phyloP scores from a whole-genome alignment of 2,329 filamentous ascomycete genomes.

The Dactylellina sp. region DNA sequence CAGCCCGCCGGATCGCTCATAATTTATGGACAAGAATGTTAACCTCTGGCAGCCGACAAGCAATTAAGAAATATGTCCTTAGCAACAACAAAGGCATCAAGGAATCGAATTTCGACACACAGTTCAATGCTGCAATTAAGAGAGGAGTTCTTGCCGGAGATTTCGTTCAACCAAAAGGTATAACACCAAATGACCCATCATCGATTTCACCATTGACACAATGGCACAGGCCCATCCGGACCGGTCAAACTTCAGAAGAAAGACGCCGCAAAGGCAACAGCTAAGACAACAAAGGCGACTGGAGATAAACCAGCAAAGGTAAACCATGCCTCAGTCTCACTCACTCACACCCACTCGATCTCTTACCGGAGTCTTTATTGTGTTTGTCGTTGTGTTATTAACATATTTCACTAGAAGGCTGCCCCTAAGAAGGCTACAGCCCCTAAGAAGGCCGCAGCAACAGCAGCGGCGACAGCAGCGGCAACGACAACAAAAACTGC shows the following conservation, averaged over 20 bases:
- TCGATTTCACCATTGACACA: background rate
- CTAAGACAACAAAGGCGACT: conserved; percentile 29
- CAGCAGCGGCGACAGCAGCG: conserved; percentile 8
- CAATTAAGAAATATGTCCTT: conserved; percentile 54
- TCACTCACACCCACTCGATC: too few relatives aligned
- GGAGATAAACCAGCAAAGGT: conserved; percentile 47
- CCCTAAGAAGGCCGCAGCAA: conserved; percentile 34
- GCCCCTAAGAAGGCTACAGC: conserved; percentile 21
- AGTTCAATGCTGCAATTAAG: conserved; percentile 51
- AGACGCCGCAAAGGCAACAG: conserved; percentile 34
- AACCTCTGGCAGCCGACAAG: conserved; percentile 32
- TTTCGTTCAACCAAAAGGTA: conserved; percentile 53
- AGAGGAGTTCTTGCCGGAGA: conserved; percentile 42
- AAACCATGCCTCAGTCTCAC: background rate
- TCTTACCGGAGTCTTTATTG: too few relatives aligned
- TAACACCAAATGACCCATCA: too few relatives aligned
- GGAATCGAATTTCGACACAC: conserved; percentile 47
- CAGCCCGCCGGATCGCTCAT: background rate
- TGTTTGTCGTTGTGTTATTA: too few relatives aligned
- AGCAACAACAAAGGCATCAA: conserved; percentile 57
- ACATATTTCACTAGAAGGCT: conserved; percentile 24
- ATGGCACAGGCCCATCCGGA: conserved; percentile 30
- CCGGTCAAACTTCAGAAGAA: conserved; percentile 56
- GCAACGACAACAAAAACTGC: conserved; percentile 16
- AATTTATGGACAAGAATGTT: background rate